These are phyloP conservation scores for Sporothrix variecibatus DNA, from an alignment of 2,329 filamentous ascomycete genomes.

Conservation along the genomic window DNA sequence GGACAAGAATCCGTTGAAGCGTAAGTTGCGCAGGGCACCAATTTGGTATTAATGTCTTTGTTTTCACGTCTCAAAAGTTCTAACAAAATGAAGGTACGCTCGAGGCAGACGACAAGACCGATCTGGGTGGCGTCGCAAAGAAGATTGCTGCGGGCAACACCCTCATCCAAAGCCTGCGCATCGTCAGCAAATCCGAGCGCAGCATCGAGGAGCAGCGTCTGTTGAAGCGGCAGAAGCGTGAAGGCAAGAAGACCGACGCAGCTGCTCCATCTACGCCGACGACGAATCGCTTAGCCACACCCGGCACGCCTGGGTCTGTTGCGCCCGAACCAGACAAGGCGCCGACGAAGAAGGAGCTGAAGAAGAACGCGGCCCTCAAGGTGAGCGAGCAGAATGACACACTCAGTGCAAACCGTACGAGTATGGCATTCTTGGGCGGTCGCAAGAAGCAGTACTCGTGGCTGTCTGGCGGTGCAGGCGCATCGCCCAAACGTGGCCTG, in stretches of 20 bases:
- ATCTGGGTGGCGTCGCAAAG: slow-evolving; percentile 33
- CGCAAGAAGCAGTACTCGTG: slow-evolving; percentile 74
- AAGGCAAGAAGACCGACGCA: slow-evolving; percentile 57
- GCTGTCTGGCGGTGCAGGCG: slow-evolving; percentile 64
- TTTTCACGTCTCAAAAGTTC: not conserved
- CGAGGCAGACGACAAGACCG: slow-evolving; percentile 43
- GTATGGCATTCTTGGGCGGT: slow-evolving; percentile 63
- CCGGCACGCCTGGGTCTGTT: slow-evolving; percentile 62
- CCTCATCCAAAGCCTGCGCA: slow-evolving; percentile 54
- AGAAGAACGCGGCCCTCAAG: slow-evolving; percentile 75
- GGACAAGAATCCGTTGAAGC: slow-evolving; percentile 59
- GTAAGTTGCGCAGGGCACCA: slow-evolving; percentile 47
- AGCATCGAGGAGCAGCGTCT: slow-evolving; percentile 72
- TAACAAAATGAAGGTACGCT: slow-evolving; percentile 42
- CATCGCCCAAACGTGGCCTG: slow-evolving; percentile 47
- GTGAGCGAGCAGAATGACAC: slow-evolving; percentile 77
- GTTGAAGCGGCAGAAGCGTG: slow-evolving; percentile 65
- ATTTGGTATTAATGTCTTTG: not conserved
- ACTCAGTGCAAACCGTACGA: slow-evolving; percentile 80
- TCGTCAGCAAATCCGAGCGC: slow-evolving; percentile 65
- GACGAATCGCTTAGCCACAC: slow-evolving; percentile 52
- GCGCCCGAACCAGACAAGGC: slow-evolving; percentile 68
- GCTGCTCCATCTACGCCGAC: slow-evolving; percentile 50
- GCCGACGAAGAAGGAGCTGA: slow-evolving; percentile 82
- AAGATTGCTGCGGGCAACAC: slow-evolving; percentile 52